Percentiles rank a stretch among this genome's conserved stretches.
Conservation (phyloP, 345 rosid species). For the Salix caprea region DNA sequence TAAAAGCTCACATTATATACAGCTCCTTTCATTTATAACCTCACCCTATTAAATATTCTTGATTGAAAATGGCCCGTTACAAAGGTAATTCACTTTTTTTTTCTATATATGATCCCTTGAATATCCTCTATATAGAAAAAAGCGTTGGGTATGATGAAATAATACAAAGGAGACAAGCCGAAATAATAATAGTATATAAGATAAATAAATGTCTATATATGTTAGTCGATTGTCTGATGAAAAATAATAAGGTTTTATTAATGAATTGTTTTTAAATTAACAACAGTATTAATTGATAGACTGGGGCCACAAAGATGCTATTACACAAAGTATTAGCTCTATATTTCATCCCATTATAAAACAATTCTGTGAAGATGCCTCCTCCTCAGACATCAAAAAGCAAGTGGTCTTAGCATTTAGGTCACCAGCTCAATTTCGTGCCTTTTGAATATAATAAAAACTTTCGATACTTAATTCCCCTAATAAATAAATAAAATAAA, state of each 20-base stretch:
- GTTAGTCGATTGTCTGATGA: too few relatives aligned
- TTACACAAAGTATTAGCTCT: not conserved
- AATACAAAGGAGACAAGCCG: too few relatives aligned
- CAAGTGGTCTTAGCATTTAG: constrained; percentile 30
- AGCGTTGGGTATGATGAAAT: too few relatives aligned
- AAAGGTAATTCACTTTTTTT: not conserved
- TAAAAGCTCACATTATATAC: not conserved
- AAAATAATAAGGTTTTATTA: too few relatives aligned
- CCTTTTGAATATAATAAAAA: constrained; percentile 13
- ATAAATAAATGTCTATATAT: too few relatives aligned
- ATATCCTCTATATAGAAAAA: not conserved
- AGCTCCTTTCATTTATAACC: not conserved
- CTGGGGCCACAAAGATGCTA: not conserved
- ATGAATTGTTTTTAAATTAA: not conserved
- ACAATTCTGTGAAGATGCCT: constrained; percentile 24
- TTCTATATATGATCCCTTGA: not conserved
- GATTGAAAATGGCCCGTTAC: constrained; percentile 15
- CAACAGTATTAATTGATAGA: not conserved
- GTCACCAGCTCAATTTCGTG: constrained; percentile 35
- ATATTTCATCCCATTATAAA: not conserved
- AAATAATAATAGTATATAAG: too few relatives aligned
- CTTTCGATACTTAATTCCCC: not conserved
- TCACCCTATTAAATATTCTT: not conserved
- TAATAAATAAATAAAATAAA: too few relatives aligned
- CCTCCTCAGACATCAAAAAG: constrained; percentile 3